Base-by-base conservation (phyloP, 2,329 filamentous ascomycete species). In the Curvularia eragrostidis region DNA sequence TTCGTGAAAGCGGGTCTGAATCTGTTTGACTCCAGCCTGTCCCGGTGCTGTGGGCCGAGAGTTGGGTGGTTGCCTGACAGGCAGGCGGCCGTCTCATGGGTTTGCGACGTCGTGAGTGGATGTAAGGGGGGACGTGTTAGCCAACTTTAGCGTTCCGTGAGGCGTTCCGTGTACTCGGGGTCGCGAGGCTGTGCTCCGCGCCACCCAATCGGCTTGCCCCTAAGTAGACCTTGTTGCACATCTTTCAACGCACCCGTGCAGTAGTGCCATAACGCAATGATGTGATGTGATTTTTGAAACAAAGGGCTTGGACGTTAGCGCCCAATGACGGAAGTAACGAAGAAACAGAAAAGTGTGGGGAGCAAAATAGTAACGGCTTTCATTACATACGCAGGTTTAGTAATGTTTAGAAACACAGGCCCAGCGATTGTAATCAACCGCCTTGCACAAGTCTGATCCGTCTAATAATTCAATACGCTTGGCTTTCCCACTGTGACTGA, bases 401-500 rank as follows among this genome's bases (percentile, higher is more conserved):
- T 8, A 36, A 18, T 15, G 34, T 7, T 36, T 36, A 18, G 34
- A n/a, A 36, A 36, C 15, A 6, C 15, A 34, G n/a, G 32, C 15
- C 13, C 3, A 26, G 4, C 41, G 23, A 26, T 23, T 9, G 13
- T 43, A 43, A 24, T 24, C 18, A 26, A 43, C 41, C 3, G 23
- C 12, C 24, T 43, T 26, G 41, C 21, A 43, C 32, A 44, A 32
- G 44, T 52, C 34, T 43, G 34, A 23, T 30, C 18, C 42, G 56
- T 55, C 47, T 53, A 59, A 43, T 54, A 59, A 43, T 54, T 21
- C 26, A 42, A 30, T 34, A 12, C 18, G 53, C 54, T 43, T 54
- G 44, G 54, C 18, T 6, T 36, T 36, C 32, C 42, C 32, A 42
- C 36, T 59, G 39, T 55, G 54, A 41, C n/a, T 49, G 48, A 46